Base-by-base conservation (phyloP, 495 filamentous ascomycete species). In the Aspergillus ellipticus region DNA sequence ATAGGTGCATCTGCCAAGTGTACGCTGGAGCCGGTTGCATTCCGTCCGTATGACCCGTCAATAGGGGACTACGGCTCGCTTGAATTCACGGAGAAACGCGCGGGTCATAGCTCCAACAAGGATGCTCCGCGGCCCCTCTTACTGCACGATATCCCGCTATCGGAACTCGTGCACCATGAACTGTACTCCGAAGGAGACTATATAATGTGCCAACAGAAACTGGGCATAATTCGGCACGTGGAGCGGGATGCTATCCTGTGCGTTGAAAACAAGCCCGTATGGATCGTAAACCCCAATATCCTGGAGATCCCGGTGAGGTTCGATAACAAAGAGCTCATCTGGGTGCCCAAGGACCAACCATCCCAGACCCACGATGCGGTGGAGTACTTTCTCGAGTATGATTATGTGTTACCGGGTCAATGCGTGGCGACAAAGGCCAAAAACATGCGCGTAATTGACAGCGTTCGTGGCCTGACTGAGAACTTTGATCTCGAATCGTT, bases 391-490 rank as follows among this genome's bases (percentile, higher is more conserved):
- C 51, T 20, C 56, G 50, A 62, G 13, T 43, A 56, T 29, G 62
- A 65, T 13, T 45, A 50, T 39, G 61, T 71, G 24, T 69, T 62
- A 15, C 66, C 71, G 24, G 84, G 84, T 7, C 77, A 83, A 56
- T 68, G 67, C 41, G 75, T 79, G 10, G 60, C 64, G 31, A 83
- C 81, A 0, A 73, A 73, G 50, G 76, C 78, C 39, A 74, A 66
- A 11, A 81, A 83, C 55, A 55, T 86, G 43, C 66, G 74, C 35
- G 61, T 70, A 49, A 79, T 79, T 0, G 60, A 68, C 29, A 21
- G 45, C 11, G 42, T 83, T 79, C 78, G 66, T 70, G 50, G 76
- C 70, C 45, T 79, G 78, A 43, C 3, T 1, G n/a, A n/a, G 5
- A 31, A 26, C 5, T 69, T 77, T 65, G 16, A 48, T 17, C 42